Evolutionary conservation across 371 early-diverging fungal species (phyloP).

Genomic region (Paramicrosporidium saccamoebae): DNA sequence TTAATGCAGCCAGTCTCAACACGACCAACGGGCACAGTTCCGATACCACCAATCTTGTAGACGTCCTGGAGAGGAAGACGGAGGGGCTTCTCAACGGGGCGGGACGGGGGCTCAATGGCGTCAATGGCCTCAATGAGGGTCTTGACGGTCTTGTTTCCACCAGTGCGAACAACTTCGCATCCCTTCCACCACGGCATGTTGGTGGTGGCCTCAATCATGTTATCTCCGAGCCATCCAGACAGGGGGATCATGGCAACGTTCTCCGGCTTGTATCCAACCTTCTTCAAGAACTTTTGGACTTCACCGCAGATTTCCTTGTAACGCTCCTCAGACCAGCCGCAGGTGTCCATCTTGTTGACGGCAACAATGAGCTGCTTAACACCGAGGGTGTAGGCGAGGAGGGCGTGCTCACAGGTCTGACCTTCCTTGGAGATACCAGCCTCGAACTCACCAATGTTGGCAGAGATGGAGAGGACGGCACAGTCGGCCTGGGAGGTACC

Average conservation of each 20-base stretch:
- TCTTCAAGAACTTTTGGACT: constrained; percentile 65
- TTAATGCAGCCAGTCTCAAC: constrained; percentile 82
- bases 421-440: constrained; percentile 97
- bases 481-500: constrained; percentile 91
- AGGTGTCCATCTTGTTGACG: constrained; percentile 97
- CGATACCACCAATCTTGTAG: constrained; percentile 92
- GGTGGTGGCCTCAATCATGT: constrained; percentile 66
- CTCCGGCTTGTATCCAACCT: constrained; percentile 72
- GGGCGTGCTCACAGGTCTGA: constrained; percentile 98
- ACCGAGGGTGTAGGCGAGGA: constrained; percentile 85
- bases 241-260: constrained; percentile 76
- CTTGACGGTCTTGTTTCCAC: constrained; percentile 30
- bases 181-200: constrained; percentile 93
- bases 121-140: constrained; percentile 81
- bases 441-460: constrained; percentile 86
- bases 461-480: constrained; percentile 86
- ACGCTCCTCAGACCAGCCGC: constrained; percentile 72
- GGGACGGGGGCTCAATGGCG: constrained; percentile 57
- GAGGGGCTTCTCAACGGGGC: constrained; percentile 75
- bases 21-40: constrained; percentile 83
- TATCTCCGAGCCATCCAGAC: constrained; percentile 90
- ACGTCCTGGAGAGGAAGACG: constrained; percentile 88
- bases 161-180: constrained; percentile 66
- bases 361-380: constrained; percentile 87
- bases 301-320: constrained; percentile 78